Conservation (phyloP, 495 filamentous ascomycete species). For the Lineolata rhizophorae region DNA sequence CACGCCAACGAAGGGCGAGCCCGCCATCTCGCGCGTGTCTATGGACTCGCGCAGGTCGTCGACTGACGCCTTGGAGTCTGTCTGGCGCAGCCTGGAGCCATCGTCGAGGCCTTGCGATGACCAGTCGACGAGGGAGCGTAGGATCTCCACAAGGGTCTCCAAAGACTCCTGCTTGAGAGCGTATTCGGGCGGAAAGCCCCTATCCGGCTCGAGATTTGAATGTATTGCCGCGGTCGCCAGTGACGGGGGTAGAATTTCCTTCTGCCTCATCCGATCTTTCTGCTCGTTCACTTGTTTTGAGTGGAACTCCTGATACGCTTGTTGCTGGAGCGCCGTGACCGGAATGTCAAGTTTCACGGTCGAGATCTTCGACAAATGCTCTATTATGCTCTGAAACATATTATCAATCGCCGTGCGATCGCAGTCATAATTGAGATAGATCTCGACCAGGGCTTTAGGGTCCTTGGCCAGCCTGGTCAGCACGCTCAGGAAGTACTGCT, state of each 20-base stretch:
- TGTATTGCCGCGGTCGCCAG: constrained; percentile 58
- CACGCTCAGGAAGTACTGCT: constrained; percentile 73
- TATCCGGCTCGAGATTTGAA: constrained; percentile 32
- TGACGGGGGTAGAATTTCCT: constrained; percentile 35
- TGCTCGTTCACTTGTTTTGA: constrained; percentile 23
- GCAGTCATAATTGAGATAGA: constrained; percentile 97
- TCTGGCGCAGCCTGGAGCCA: constrained; percentile 25
- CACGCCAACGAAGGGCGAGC: constrained; percentile 5
- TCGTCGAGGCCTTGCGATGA: constrained; percentile 55
- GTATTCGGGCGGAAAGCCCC: constrained; percentile 63
- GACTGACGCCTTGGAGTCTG: constrained; percentile 37
- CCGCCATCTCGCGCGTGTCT: constrained; percentile 35
- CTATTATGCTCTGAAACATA: constrained; percentile 83
- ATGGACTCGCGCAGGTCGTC: constrained; percentile 68
- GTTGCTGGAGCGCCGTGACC: constrained; percentile 56
- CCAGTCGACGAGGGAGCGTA: constrained; percentile 86
- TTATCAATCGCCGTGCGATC: constrained; percentile 84
- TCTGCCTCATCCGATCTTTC: neutral
- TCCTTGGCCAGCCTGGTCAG: constrained; percentile 68
- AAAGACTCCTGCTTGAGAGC: constrained; percentile 70
- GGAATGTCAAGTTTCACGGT: constrained; percentile 50
- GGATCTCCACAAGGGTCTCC: constrained; percentile 66
- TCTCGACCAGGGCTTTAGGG: constrained; percentile 74
- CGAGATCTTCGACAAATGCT: constrained; percentile 71
- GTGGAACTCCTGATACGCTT: constrained; percentile 60